Base-by-base conservation (phyloP, 331 rosid genomes). In the Spiraea crenata region DNA sequence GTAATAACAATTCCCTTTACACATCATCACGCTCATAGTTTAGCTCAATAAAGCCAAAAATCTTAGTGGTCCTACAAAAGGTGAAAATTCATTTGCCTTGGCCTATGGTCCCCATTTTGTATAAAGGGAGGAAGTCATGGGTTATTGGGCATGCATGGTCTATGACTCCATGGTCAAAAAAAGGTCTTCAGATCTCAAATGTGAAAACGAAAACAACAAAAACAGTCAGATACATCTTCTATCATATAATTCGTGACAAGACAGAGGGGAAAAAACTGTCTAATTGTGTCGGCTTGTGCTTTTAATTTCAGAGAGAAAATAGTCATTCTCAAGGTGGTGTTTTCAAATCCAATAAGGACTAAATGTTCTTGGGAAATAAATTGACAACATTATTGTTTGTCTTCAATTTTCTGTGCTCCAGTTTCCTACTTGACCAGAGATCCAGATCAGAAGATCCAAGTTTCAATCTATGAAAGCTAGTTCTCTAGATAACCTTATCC, bases 401-500 rank as follows among this genome's bases (percentile, higher is more conserved):
- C 72, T 11, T 38, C 34, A 68, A 60, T 8, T 60, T 34, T 39
- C 16, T 35, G 7, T 20, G 74, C 64, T 41, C n/a, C 37, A 40
- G 20, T 9, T 39, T 54, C 63, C 41, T 63, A 54, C 34, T 39
- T 37, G 19, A 50, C n/a, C 5, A 6, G 5, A 35, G 19, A 56
- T 5, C 13, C 4, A 61, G 9, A 7, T 40, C 69, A 9, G 7
- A 35, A 46, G 42, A 51, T 47, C 31, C 58, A 16, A 49, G 20
- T 67, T 35, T 58, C 47, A 7, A 47, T 34, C 9, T 37, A 55
- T 16, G 31, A n/a, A 1, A 17, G 38, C 60, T 3, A 3, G 10
- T 55, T 3, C 63, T 34, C 42, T 0, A 19, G 69, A 64, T 64
- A 20, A 34, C 74, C 44, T 42, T 69, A 42, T 56, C 74, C 55